These are phyloP conservation scores for Blastocladiella emersonii DNA, from an alignment of 371 early-diverging fungal species.

Conservation along the genomic window DNA sequence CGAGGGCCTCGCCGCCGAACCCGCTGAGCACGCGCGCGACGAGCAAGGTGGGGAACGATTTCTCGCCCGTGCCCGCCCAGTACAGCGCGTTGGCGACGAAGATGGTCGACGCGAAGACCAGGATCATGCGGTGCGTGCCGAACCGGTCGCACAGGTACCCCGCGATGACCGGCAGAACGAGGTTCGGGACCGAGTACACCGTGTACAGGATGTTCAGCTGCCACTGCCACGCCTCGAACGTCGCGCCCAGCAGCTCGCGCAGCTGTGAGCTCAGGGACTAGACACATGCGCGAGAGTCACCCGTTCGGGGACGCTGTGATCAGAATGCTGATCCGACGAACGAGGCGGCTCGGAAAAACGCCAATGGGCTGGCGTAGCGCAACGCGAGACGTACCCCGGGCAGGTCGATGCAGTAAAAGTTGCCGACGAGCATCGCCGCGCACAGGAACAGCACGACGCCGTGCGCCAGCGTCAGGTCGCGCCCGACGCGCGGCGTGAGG, in stretches of 20 bases:
- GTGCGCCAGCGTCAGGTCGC: too few species aligned
- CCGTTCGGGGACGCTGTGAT: too few species aligned
- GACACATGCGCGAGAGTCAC: too few species aligned
- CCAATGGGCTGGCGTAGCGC: too few species aligned
- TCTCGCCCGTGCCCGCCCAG: conserved; percentile 31
- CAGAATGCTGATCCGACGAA: too few species aligned
- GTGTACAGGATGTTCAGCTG: conserved; percentile 55
- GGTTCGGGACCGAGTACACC: conserved; percentile 60
- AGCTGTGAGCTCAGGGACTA: too few species aligned
- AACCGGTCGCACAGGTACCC: conserved; percentile 37
- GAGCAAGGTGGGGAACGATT: conserved; percentile 33
- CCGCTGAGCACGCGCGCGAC: conserved; percentile 52
- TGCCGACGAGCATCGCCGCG: too few species aligned
- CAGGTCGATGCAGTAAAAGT: too few species aligned
- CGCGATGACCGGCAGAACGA: conserved; percentile 54
- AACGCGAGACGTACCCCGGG: too few species aligned
- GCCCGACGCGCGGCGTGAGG: too few species aligned
- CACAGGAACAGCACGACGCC: too few species aligned
- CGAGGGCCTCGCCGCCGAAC: conserved; percentile 54
- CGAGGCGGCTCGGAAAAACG: too few species aligned
- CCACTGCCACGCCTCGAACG: conserved; percentile 41
- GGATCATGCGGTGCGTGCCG: conserved; percentile 30
- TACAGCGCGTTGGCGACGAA: conserved; percentile 48
- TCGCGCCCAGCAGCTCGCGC: conserved; percentile 30
- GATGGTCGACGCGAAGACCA: conserved; percentile 38